Evolutionary conservation across 2,329 filamentous ascomycete species (phyloP).

Genomic region (Penicillium sp.): DNA sequence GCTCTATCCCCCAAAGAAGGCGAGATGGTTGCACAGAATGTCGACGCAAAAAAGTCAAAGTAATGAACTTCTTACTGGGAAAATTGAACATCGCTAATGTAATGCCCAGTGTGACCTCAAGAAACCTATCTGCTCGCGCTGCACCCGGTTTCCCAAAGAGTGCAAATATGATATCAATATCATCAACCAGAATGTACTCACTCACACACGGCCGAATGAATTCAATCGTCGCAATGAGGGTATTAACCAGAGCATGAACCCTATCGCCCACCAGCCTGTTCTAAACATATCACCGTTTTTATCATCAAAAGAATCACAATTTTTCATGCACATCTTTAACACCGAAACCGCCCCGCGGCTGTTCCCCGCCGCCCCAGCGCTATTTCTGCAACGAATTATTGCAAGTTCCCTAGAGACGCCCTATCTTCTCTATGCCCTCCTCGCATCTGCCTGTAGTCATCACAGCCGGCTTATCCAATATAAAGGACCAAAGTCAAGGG

Average conservation of each 20-base stretch:
- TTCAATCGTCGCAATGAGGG: not conserved
- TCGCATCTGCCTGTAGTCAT: slow-evolving; percentile 30
- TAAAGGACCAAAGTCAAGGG: slow-evolving; percentile 7
- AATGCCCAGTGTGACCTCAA: slow-evolving; percentile 25
- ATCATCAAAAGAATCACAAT: slow-evolving; percentile 20
- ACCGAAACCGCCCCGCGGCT: slow-evolving; percentile 28
- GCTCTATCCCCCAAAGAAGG: slow-evolving; percentile 20
- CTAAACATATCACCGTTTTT: slow-evolving; percentile 21
- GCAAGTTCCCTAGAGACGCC: slow-evolving; percentile 24
- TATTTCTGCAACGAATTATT: slow-evolving; percentile 27
- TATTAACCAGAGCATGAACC: not conserved
- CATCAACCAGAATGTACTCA: slow-evolving; percentile 11
- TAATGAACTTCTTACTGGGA: not conserved
- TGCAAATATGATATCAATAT: slow-evolving; percentile 27
- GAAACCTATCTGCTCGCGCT: slow-evolving; percentile 27
- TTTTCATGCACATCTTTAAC: slow-evolving; percentile 27
- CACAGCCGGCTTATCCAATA: slow-evolving; percentile 27
- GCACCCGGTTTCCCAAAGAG: slow-evolving; percentile 23
- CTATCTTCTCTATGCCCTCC: slow-evolving; percentile 28
- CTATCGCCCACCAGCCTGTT: slow-evolving; percentile 12
- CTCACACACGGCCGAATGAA: not conserved
- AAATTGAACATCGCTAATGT: not conserved
- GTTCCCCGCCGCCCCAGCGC: slow-evolving; percentile 26
- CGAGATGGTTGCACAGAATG: slow-evolving; percentile 32
- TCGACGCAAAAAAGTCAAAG: slow-evolving; percentile 31